Conservation (phyloP, 176 grass and related monocot genomes). For the Zea luxurians region DNA sequence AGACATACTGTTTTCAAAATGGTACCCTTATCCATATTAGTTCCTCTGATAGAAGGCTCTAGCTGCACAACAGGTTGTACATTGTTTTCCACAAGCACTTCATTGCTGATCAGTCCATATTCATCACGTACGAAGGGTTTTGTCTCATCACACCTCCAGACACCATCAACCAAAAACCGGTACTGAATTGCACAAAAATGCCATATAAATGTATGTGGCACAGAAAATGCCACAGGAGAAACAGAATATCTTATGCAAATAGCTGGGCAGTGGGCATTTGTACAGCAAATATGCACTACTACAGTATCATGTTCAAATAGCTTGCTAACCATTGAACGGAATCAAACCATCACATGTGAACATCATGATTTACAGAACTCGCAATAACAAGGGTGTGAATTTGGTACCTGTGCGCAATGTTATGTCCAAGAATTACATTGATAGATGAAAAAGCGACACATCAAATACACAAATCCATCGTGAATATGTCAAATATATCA, state of each 20-base stretch:
- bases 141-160: conserved; percentile 58
- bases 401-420: not conserved
- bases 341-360: conserved; percentile 10
- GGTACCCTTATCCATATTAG: conserved; percentile 45
- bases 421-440: conserved; percentile 5
- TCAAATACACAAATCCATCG: not conserved
- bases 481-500: conserved; percentile 10
- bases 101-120: conserved; percentile 60
- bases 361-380: not conserved
- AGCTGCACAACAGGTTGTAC: conserved; percentile 36
- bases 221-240: not conserved
- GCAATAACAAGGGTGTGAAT: not conserved
- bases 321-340: conserved; percentile 27
- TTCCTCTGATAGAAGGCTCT: conserved; percentile 41
- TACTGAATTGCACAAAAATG: conserved; percentile 55
- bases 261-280: not conserved
- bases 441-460: conserved; percentile 2
- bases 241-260: conserved; percentile 29
- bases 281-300: conserved; percentile 3
- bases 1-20: conserved; percentile 60
- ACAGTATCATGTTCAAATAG: conserved; percentile 19
- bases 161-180: conserved; percentile 65
- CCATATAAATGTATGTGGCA: conserved; percentile 31
- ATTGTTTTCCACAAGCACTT: conserved; percentile 55
- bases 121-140: conserved; percentile 47